These are phyloP conservation scores for Lyophyllum atratum DNA, from an alignment of 768 basidiomycete genomes.

Conservation along the genomic window DNA sequence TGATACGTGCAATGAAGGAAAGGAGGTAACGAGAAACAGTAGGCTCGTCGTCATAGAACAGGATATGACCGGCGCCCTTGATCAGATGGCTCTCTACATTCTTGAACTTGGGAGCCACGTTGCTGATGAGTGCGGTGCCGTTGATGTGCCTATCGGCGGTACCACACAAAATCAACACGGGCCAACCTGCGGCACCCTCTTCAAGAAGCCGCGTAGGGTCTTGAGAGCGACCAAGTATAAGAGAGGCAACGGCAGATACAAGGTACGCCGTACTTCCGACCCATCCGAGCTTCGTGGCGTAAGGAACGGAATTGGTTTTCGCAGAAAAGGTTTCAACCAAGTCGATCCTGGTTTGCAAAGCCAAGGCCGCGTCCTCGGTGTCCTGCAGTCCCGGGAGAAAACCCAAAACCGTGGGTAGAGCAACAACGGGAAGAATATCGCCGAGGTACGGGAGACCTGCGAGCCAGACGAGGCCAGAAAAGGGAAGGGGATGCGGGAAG, in stretches of 20 bases:
- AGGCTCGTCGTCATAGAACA: conserved; percentile 27
- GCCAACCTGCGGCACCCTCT: conserved; percentile 27
- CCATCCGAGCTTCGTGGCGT: conserved; percentile 24
- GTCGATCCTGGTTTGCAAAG: conserved; percentile 17
- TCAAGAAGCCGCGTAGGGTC: conserved; percentile 26
- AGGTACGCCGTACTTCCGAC: conserved; percentile 21
- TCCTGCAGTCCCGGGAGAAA: conserved; percentile 22
- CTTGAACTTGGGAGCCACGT: conserved; percentile 33
- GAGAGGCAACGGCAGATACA: conserved; percentile 19
- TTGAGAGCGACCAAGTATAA: conserved; percentile 26
- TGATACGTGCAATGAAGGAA: neutral
- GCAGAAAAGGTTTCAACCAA: conserved; percentile 30
- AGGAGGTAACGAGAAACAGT: neutral
- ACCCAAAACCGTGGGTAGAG: conserved; percentile 18
- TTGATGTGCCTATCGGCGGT: conserved; percentile 25
- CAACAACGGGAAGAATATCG: conserved; percentile 21
- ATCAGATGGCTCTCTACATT: conserved; percentile 29
- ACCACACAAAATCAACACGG: conserved; percentile 26
- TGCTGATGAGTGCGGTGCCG: conserved; percentile 24
- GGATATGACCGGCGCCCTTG: conserved; percentile 29
- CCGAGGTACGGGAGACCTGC: conserved; percentile 28
- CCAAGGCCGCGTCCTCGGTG: conserved; percentile 22
- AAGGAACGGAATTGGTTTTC: conserved; percentile 24
- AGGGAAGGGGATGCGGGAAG: conserved; percentile 21
- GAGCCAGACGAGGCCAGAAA: conserved; percentile 30